phyloP scores from a whole-genome alignment of 2,329 filamentous ascomycete genomes.

The Aspergillus texensis region DNA sequence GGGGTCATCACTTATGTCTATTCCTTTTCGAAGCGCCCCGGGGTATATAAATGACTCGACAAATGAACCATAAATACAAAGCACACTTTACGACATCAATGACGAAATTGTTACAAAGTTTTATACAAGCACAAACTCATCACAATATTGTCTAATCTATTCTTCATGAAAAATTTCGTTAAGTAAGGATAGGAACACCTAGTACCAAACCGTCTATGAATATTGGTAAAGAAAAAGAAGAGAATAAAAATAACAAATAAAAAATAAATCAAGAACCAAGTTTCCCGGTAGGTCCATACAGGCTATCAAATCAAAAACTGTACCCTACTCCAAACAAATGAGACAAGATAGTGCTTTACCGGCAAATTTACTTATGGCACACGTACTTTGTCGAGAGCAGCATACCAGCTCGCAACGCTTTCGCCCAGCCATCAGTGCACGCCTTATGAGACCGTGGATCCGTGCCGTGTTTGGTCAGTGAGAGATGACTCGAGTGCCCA shows the following conservation, averaged over 20 bases:
- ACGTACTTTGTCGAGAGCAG: neutral
- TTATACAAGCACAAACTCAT: neutral
- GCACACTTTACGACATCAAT: neutral
- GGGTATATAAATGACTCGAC: neutral
- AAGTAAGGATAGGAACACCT: constrained; percentile 1
- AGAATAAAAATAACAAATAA: too few relatives aligned
- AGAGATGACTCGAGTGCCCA: constrained; percentile 43
- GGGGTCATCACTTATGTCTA: neutral
- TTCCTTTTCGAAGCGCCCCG: neutral
- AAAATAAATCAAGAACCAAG: neutral
- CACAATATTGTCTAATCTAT: constrained; percentile 6
- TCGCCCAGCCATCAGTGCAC: constrained; percentile 3
- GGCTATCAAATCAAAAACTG: constrained; percentile 2
- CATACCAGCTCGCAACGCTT: neutral
- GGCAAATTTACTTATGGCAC: neutral
- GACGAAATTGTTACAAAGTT: neutral
- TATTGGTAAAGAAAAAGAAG: neutral
- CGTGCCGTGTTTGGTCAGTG: constrained; percentile 16
- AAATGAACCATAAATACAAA: neutral
- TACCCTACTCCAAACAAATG: constrained; percentile 5
- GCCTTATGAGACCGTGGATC: neutral
- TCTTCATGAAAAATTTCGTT: constrained; percentile 1
- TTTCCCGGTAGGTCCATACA: neutral
- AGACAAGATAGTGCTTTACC: neutral
- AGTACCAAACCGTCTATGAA: constrained; percentile 15